phyloP scores from a whole-genome alignment of 2,329 filamentous ascomycete genomes.

The Talaromyces sp. region DNA sequence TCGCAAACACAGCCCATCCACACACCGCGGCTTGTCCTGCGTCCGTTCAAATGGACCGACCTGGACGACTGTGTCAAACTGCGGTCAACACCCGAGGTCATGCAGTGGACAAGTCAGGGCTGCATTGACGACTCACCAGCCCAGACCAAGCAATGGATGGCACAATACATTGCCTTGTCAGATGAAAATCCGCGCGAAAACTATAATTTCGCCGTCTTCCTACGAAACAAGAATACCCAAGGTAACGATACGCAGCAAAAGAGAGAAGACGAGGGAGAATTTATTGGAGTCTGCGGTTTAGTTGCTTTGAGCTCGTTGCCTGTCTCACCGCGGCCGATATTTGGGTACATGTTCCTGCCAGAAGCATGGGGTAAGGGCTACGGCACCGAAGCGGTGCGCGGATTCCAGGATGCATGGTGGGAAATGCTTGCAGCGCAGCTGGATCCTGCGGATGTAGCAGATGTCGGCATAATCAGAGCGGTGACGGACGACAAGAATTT shows the following conservation, averaged over 20 bases:
- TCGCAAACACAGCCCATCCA: neutral
- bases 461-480: neutral
- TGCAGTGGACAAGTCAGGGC: conserved; percentile 2
- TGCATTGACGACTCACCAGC: neutral
- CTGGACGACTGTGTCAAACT: neutral
- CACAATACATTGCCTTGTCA: neutral
- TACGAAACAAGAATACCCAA: neutral
- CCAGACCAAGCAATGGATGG: neutral
- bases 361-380: conserved; percentile 3
- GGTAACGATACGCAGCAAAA: neutral
- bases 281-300: conserved; percentile 1
- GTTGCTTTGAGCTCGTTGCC: neutral
- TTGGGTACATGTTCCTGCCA: conserved; percentile 4
- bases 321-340: neutral
- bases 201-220: neutral
- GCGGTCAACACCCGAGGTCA: neutral
- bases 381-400: neutral
- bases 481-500: neutral
- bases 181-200: neutral
- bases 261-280: neutral
- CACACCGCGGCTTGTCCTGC: neutral
- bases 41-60: neutral
- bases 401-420: neutral
- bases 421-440: neutral
- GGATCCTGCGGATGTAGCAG: neutral